Base-by-base conservation (phyloP, 257 asterid species). In the Vinca minor region DNA sequence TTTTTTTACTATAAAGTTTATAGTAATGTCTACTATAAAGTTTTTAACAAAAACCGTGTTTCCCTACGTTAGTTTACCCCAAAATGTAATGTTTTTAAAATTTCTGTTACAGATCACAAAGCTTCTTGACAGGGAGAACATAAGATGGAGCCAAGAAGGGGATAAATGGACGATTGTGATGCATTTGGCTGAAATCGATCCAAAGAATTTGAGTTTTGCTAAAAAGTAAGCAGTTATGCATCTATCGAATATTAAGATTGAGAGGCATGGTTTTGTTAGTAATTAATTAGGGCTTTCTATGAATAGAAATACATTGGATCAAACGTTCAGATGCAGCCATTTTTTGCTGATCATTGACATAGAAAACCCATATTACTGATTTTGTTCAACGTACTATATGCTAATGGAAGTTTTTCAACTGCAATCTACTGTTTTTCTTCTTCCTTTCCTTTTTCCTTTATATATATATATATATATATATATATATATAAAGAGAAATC, bases 81-180 rank as follows among this genome's bases (percentile, higher is more conserved):
- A n/a, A n/a, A n/a, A n/a, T n/a, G n/a, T n/a, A n/a, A n/a, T n/a
- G n/a, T n/a, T n/a, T n/a, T n/a, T n/a, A n/a, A n/a, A n/a, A n/a
- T 54, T n/a, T n/a, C 11, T 34, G 23, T 48, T 58, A 75, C 85
- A 91, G 98, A 81, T 91, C 55, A 74, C 76, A 25, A 82, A 72
- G 81, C 79, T 86, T 72, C 81, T 91, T 73, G 81, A 77, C 48
- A 71, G 71, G 81, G 88, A 83, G 66, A 77, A 77, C 4, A 84
- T 86, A 69, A 52, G 78, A 21, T 91, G 91, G 89, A 83, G 81
- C 2, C 92, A 86, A 75, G 90, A 88, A 75, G 96, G 80, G 53
- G n/a, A 82, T 66, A 95, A 95, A 54, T 68, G 79, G 81, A 77
- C 36, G 46, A 66, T 83, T 50, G 72, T 72, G 41, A 66, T 88